Evolutionary conservation across 1,284 basidiomycete species (phyloP).

Genomic region (Naganishia sp.): DNA sequence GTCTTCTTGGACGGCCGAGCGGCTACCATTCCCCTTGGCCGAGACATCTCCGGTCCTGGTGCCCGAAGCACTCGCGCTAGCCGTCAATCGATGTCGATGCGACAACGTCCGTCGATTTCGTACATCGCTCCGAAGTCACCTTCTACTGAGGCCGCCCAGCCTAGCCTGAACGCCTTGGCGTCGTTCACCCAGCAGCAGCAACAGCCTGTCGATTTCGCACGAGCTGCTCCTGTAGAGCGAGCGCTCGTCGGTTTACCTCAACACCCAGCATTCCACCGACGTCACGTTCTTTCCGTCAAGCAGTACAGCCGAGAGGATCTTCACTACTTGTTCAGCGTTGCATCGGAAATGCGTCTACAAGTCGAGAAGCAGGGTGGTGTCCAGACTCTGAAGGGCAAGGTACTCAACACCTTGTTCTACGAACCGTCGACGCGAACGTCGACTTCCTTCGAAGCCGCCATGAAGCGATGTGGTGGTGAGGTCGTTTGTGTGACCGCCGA

Average conservation of each 20-base stretch:
- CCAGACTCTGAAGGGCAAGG: constrained; percentile 86
- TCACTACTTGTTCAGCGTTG: constrained; percentile 90
- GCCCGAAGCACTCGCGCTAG: constrained; percentile 54
- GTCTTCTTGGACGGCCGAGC: constrained; percentile 83
- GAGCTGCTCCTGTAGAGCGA: constrained; percentile 38
- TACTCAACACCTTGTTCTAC: constrained; percentile 95
- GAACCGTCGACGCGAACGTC: constrained; percentile 96
- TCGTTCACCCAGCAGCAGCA: constrained; percentile 35
- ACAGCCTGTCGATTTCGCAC: constrained; percentile 24
- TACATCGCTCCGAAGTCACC: constrained; percentile 34
- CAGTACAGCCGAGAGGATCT: constrained; percentile 89
- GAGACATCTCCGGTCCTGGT: constrained; percentile 73
- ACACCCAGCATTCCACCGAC: constrained; percentile 74
- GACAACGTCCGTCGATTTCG: constrained; percentile 43
- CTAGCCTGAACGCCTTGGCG: constrained; percentile 45
- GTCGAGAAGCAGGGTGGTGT: constrained; percentile 89
- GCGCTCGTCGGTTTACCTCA: constrained; percentile 57
- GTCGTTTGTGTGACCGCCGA: constrained; percentile 83
- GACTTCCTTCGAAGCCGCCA: constrained; percentile 97
- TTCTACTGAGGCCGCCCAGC: constrained; percentile 29
- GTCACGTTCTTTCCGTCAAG: constrained; percentile 92
- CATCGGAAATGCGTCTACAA: constrained; percentile 93
- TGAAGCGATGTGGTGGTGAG: constrained; percentile 96
- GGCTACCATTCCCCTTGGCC: constrained; percentile 66
- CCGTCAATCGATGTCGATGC: constrained; percentile 49